phyloP scores from a whole-genome alignment of 768 basidiomycete genomes.

The Chlorophyllum brunneum region DNA sequence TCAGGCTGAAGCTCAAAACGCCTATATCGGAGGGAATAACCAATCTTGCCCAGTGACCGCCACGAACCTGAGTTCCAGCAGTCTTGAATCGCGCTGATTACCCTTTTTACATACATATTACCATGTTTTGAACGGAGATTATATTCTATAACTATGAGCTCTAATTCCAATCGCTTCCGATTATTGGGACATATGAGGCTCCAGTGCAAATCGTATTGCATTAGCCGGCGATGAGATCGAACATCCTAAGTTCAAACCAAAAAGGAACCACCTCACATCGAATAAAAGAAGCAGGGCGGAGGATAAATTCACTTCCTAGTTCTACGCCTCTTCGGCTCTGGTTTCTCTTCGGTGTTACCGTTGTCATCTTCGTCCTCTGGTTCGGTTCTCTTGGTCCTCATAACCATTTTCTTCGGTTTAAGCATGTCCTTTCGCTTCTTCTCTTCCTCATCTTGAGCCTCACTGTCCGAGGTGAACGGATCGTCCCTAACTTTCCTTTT shows the following conservation, averaged over 20 bases:
- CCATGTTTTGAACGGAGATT: not conserved
- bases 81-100: no score
- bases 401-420: slow-evolving; percentile 14
- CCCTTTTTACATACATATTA: no score
- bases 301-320: no score
- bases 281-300: no score
- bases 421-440: slow-evolving; percentile 18
- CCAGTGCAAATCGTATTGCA: no score
- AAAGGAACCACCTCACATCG: no score
- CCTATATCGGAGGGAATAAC: not conserved
- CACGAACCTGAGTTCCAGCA: not conserved
- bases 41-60: not conserved
- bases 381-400: slow-evolving; percentile 16
- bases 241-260: no score
- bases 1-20: slow-evolving; percentile 16
- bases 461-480: slow-evolving; percentile 56
- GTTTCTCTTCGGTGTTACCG: slow-evolving; percentile 24
- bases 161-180: no score
- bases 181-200: no score
- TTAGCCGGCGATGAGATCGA: no score
- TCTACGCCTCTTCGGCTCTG: slow-evolving; percentile 20
- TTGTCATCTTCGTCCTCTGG: slow-evolving; percentile 24
- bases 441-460: slow-evolving; percentile 14
- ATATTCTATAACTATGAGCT: not conserved
- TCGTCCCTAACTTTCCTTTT: slow-evolving; percentile 45